Evolutionary conservation across 2,329 filamentous ascomycete species (phyloP), one percentile per base, ranked within the genome.

Genomic region (Colletotrichum noveboracense): DNA sequence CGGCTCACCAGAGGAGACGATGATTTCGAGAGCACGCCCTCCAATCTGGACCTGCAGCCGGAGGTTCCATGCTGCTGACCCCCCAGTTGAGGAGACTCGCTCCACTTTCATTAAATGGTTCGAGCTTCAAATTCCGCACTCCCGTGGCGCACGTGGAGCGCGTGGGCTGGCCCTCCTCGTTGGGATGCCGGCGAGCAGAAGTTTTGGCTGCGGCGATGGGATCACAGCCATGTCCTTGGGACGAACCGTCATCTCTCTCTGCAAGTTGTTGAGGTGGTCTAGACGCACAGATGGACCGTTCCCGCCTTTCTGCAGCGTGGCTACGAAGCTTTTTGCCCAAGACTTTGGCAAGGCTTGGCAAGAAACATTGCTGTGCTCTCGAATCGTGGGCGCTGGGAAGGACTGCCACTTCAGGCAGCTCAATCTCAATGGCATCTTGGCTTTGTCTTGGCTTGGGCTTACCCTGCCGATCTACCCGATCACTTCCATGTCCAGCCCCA

Each of bases 381-480:
- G 43, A 56, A 43, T 43, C 30, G 73, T 58, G 38, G 38, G 26
- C 8, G 38, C n/a, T 21, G 56, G 24, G 52, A 71, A 48, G 10
- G 64, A 60, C 56, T 36, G n/a, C 73, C 62, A 5, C 6, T 36
- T 36, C 38, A 38, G 73, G 73, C 26, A 60, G 56, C 36, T 36
- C 52, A 65, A 64, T 68, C 56, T 68, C 69, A 64, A 6, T 48
- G 43, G 18, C 58, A 60, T 68, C 73, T 75, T 75, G 73, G 73
- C 73, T 71, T 48, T 58, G 13, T 72, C 73, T 75, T 73, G 73
- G 73, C 73, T 16, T n/a, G 64, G 70, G 65, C 70, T 73, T 75
- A 52, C 34, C 24, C 67, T 73, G 70, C 73, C 73, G 73, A 52
- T 72, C 70, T 55, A 75, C 64, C 73, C 73, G 73, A 75, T 75